Evolutionary conservation across 2,329 filamentous ascomycete genomes (phyloP).

Genomic region (Zasmidium cellare): DNA sequence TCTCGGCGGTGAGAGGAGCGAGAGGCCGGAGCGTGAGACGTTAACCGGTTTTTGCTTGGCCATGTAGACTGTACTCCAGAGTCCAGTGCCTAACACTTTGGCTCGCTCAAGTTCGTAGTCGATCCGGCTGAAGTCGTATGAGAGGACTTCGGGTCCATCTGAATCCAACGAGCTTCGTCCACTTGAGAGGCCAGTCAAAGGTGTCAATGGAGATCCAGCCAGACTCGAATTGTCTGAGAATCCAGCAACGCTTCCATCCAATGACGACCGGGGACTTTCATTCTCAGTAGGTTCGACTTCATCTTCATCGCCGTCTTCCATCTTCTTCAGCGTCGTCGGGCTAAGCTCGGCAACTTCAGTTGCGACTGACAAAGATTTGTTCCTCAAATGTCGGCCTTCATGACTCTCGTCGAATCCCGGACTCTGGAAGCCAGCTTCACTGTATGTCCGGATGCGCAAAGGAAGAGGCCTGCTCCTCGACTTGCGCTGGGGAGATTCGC

Average conservation of each 20-base stretch:
- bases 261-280: slow-evolving; percentile 13
- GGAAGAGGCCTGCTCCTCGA: slow-evolving; percentile 21
- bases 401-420: slow-evolving; percentile 14
- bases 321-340: slow-evolving; percentile 5
- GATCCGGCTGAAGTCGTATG: slow-evolving; percentile 28
- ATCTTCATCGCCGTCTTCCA: slow-evolving; percentile 66
- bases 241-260: slow-evolving; percentile 12
- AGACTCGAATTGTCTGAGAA: slow-evolving; percentile 16
- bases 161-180: slow-evolving; percentile 20
- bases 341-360: slow-evolving; percentile 14
- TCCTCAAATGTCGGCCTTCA: slow-evolving; percentile 14
- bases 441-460: slow-evolving; percentile 21
- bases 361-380: slow-evolving; percentile 18
- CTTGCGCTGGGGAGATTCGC: background rate
- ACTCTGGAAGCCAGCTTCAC: slow-evolving; percentile 15
- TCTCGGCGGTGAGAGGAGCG: background rate
- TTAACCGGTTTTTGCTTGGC: slow-evolving; percentile 25
- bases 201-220: slow-evolving; percentile 15
- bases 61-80: slow-evolving; percentile 39
- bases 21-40: background rate
- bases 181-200: slow-evolving; percentile 19
- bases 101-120: slow-evolving; percentile 36
- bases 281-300: background rate
- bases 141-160: slow-evolving; percentile 14
- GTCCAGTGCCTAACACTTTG: slow-evolving; percentile 34